A percentile compares a stretch with the other conserved stretches of the same genome.
Conservation (phyloP, 176 grass and related monocot species). For the Oryza meyeriana region DNA sequence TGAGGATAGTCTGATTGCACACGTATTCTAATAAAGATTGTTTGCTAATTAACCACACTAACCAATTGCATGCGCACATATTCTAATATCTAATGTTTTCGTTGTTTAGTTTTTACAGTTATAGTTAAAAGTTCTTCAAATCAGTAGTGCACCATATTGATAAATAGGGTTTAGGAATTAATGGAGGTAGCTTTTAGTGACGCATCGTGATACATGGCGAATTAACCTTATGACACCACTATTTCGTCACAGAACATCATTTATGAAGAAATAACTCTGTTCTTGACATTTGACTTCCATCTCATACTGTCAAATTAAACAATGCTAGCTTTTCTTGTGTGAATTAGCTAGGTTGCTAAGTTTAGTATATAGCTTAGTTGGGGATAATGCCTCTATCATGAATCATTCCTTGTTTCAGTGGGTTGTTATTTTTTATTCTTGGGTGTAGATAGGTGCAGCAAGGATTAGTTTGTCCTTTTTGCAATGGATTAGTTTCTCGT, state of each 20-base stretch:
- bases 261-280: neutral
- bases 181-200: no score
- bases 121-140: neutral
- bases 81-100: neutral
- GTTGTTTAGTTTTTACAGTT: neutral
- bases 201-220: no score
- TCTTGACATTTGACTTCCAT: neutral
- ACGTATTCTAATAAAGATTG: no score
- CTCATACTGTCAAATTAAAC: neutral
- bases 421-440: neutral
- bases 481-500: neutral
- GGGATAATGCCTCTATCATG: neutral
- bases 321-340: neutral
- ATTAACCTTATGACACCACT: no score
- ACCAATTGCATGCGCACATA: no score
- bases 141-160: neutral
- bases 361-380: neutral
- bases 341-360: neutral
- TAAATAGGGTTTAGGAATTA: neutral
- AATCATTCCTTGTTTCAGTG: neutral
- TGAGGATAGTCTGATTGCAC: no score
- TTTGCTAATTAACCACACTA: no score
- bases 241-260: no score
- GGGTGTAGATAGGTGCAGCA: neutral
- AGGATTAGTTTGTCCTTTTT: neutral